A percentile compares a stretch with the other conserved stretches of the same genome.
These are phyloP conservation scores for Syzygium aromaticum DNA, from an alignment of 345 rosid genomes.

Conservation along the genomic window DNA sequence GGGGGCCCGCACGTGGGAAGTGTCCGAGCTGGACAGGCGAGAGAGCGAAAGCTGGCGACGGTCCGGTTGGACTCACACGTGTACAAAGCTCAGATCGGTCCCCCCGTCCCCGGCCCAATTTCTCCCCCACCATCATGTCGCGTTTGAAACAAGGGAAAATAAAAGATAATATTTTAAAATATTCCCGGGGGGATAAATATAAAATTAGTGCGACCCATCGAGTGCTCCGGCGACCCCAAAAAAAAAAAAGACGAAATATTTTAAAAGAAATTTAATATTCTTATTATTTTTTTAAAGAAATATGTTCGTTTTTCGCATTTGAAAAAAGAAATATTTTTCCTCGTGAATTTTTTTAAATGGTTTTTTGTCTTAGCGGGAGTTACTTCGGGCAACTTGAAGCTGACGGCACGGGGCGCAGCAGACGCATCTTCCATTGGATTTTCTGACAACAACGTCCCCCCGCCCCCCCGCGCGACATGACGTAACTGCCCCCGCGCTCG, in stretches of 20 bases:
- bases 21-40: slow-evolving; percentile 11
- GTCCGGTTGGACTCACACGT: slow-evolving; percentile 22
- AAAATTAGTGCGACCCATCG: not conserved
- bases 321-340: too few relatives aligned
- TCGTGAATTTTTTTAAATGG: not conserved
- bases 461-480: slow-evolving; percentile 3
- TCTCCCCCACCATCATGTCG: not conserved
- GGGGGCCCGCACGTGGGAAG: not conserved
- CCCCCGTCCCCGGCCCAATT: not conserved
- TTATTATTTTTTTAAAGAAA: not conserved
- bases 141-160: not conserved
- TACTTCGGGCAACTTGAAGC: slow-evolving; percentile 27
- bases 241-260: not conserved
- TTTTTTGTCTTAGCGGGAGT: not conserved
- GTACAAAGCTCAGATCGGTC: slow-evolving; percentile 6
- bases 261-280: accelerated
- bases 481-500: not conserved
- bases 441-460: slow-evolving; percentile 40
- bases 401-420: slow-evolving; percentile 43
- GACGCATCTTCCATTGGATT: slow-evolving; percentile 71
- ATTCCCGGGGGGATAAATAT: not conserved
- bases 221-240: not conserved
- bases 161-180: not conserved
- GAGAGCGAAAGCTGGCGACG: slow-evolving; percentile 6
- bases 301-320: too few relatives aligned